phyloP scores from a whole-genome alignment of 805 yeast species.

The Danielia oregonensis region DNA sequence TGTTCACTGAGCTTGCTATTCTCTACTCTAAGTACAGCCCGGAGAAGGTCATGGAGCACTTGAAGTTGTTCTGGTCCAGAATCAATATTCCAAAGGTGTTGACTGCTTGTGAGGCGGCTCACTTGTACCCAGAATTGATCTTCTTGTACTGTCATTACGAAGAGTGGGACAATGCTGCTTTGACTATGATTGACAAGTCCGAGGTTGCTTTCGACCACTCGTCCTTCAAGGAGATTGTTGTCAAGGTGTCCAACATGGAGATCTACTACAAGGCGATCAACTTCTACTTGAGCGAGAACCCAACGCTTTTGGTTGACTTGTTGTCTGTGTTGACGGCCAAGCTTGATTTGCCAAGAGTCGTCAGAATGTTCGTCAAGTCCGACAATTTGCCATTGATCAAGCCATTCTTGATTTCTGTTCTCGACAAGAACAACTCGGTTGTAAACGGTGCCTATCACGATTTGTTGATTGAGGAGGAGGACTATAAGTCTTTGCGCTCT shows the following conservation, averaged over 20 bases:
- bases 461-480: conserved; percentile 92
- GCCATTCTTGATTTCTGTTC: conserved; percentile 88
- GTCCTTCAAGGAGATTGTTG: conserved; percentile 90
- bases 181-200: conserved; percentile 93
- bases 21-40: conserved; percentile 90
- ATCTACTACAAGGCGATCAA: conserved; percentile 96
- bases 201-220: conserved; percentile 90
- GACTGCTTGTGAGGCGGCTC: conserved; percentile 89
- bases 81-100: conserved; percentile 96
- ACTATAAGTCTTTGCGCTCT: conserved; percentile 81
- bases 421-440: conserved; percentile 83
- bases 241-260: conserved; percentile 93
- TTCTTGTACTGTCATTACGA: conserved; percentile 97
- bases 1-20: conserved; percentile 94
- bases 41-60: conserved; percentile 88
- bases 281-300: conserved; percentile 90
- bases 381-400: conserved; percentile 95
- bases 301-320: conserved; percentile 83
- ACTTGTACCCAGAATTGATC: conserved; percentile 92
- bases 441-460: conserved; percentile 96
- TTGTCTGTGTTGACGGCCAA: conserved; percentile 81
- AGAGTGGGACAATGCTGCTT: conserved; percentile 98
- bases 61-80: conserved; percentile 97
- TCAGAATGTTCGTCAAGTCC: conserved; percentile 88
- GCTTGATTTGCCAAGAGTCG: conserved; percentile 91